These are phyloP conservation scores for Taxillus chinensis DNA, from an alignment of 164 flowering plant genomes.

Conservation along the genomic window DNA sequence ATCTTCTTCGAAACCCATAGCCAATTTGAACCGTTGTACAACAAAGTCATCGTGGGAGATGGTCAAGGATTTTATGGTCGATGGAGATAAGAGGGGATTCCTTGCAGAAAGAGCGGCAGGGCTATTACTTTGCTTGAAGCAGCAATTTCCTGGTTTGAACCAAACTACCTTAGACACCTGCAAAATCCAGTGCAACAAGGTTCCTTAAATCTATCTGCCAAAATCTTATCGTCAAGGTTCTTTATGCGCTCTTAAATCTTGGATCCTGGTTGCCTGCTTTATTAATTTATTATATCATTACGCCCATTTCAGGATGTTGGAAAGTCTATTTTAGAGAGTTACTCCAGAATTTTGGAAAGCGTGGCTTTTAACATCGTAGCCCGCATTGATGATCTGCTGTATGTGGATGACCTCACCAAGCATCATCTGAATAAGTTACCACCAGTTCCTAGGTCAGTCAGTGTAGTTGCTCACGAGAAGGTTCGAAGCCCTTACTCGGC, in stretches of 20 bases:
- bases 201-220: conserved; percentile 6
- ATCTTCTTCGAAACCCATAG: conserved; percentile 28
- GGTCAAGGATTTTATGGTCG: conserved; percentile 74
- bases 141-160: conserved; percentile 77
- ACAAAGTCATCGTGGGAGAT: conserved; percentile 83
- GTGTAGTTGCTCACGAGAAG: conserved; percentile 54
- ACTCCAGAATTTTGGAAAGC: conserved; percentile 97
- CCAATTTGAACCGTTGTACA: conserved; percentile 34
- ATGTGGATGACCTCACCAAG: conserved; percentile 76
- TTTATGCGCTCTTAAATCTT: neutral
- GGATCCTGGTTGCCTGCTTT: neutral
- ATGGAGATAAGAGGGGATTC: conserved; percentile 71
- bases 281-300: neutral
- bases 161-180: conserved; percentile 85
- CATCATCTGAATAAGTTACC: conserved; percentile 44
- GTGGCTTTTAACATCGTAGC: conserved; percentile 81
- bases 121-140: conserved; percentile 80
- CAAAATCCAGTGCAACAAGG: conserved; percentile 96
- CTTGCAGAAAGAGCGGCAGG: conserved; percentile 85
- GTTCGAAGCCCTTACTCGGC: conserved; percentile 39
- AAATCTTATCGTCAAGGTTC: neutral
- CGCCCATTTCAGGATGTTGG: conserved; percentile 72
- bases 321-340: conserved; percentile 90
- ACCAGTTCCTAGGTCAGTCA: conserved; percentile 38
- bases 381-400: conserved; percentile 82